Evolutionary conservation across 495 filamentous ascomycete species (phyloP).

Genomic region (Annulohypoxylon nitens): DNA sequence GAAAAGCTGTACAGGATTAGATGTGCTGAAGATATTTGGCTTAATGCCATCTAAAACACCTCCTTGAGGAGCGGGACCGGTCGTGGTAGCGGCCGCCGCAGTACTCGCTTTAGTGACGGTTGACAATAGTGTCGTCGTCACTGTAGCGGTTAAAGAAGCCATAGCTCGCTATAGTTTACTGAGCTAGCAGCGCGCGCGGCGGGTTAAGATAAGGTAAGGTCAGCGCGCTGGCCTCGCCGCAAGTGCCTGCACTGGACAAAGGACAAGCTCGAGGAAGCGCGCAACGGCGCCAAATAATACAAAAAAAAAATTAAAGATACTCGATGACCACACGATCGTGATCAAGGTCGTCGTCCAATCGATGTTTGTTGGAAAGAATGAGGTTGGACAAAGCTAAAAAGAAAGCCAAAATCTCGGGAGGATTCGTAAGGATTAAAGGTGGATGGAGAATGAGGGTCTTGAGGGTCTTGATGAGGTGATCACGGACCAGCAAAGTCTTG

Average conservation of each 20-base stretch:
- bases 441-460: too few relatives aligned
- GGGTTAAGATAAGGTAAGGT: not conserved
- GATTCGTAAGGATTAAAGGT: constrained; percentile 14
- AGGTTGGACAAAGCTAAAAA: constrained; percentile 8
- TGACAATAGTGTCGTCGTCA: constrained; percentile 44
- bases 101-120: constrained; percentile 39
- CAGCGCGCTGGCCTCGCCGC: constrained; percentile 18
- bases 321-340: not conserved
- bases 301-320: not conserved
- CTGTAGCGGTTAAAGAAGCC: constrained; percentile 33
- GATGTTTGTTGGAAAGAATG: constrained; percentile 8
- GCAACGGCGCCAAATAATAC: not conserved
- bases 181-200: constrained; percentile 14
- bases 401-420: constrained; percentile 5
- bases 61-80: constrained; percentile 42
- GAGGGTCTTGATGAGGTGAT: constrained; percentile 28
- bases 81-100: constrained; percentile 24
- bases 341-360: not conserved
- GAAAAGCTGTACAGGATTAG: constrained; percentile 90
- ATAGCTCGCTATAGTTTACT: constrained; percentile 7
- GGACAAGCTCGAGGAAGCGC: not conserved
- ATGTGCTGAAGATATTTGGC: constrained; percentile 46
- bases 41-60: constrained; percentile 50
- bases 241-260: constrained; percentile 9
- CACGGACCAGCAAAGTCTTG: constrained; percentile 16